phyloP scores from a whole-genome alignment of 2,329 filamentous ascomycete species.

The Exserohilum rostratum region DNA sequence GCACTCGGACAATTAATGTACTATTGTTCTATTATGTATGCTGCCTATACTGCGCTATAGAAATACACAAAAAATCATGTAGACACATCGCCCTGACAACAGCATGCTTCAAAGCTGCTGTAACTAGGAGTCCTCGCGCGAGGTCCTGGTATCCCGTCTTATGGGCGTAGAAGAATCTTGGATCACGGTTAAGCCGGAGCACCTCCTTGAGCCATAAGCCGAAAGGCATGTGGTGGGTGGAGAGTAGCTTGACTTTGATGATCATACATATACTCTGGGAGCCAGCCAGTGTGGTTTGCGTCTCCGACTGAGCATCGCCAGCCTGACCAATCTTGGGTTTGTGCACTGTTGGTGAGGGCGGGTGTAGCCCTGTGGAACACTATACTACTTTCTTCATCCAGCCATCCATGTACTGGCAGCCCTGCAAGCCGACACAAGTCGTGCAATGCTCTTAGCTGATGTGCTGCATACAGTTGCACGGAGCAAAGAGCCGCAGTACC shows the following conservation, averaged over 20 bases:
- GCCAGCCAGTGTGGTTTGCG: not conserved
- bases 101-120: conserved; percentile 57
- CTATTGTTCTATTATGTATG: conserved; percentile 15
- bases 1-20: conserved; percentile 12
- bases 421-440: not conserved
- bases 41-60: conserved; percentile 4
- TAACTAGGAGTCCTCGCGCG: conserved; percentile 67
- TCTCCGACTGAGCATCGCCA: not conserved
- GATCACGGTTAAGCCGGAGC: conserved; percentile 99
- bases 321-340: not conserved
- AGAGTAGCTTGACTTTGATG: conserved; percentile 94
- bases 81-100: conserved; percentile 58
- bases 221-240: conserved; percentile 86
- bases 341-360: not conserved
- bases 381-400: not conserved
- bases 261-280: conserved; percentile 66
- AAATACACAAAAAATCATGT: conserved; percentile 9
- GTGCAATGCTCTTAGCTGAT: not conserved
- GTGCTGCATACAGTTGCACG: not conserved
- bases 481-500: not conserved
- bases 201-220: conserved; percentile 79
- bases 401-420: not conserved
- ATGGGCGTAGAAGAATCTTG: conserved; percentile 71
- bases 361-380: not conserved
- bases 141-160: conserved; percentile 81